These are phyloP conservation scores for Plasmodium relictum DNA, from an alignment of 169 alveolate species.

Conservation along the genomic window DNA sequence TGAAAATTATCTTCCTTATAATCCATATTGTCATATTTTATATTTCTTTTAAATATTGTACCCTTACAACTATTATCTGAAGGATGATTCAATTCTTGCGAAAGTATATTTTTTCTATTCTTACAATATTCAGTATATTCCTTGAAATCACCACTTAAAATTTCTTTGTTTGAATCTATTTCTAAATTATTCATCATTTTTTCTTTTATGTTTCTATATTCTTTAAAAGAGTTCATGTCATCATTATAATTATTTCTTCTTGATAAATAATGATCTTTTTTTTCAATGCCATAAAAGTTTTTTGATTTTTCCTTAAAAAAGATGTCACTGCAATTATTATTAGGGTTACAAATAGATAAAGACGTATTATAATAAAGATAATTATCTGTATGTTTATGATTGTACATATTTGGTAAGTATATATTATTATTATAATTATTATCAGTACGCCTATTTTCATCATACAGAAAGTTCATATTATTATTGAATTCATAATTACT, in stretches of 20 bases:
- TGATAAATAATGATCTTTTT: not conserved
- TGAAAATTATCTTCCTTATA: too few relatives aligned
- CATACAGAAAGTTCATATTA: not conserved
- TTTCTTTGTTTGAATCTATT: not conserved
- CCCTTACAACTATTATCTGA: too few relatives aligned
- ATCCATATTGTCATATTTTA: too few relatives aligned
- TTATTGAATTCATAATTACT: not conserved
- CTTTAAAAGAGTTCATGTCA: not conserved
- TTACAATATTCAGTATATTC: slow-evolving; percentile 2
- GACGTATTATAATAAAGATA: not conserved
- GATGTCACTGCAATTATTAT: not conserved
- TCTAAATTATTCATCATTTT: not conserved
- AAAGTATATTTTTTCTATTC: not conserved
- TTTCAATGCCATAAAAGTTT: not conserved
- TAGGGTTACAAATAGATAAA: not conserved
- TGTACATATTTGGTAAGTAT: not conserved
- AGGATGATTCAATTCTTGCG: too few relatives aligned
- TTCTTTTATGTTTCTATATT: not conserved
- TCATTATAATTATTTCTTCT: not conserved
- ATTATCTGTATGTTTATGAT: not conserved
- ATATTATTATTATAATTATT: not conserved
- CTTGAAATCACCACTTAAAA: not conserved
- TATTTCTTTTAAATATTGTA: too few relatives aligned
- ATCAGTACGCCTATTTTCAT: not conserved
- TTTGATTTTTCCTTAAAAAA: not conserved